Conservation (phyloP, 1,284 basidiomycete species). For the Xerocomus nothofagi region DNA sequence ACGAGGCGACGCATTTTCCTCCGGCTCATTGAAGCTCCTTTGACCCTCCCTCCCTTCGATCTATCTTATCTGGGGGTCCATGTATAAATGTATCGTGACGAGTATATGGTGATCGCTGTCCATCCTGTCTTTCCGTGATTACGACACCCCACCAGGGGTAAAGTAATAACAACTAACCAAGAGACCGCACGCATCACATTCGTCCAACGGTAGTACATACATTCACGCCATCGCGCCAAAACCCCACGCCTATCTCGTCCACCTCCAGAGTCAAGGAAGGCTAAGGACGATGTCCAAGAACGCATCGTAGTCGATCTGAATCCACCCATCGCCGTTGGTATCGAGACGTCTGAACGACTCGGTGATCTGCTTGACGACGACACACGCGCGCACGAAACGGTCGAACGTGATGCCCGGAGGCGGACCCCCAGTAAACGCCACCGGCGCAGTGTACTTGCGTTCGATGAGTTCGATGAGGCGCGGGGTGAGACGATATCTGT, state of each 20-base stretch:
- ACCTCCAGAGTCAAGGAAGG: constrained; percentile 60
- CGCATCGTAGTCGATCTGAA: constrained; percentile 74
- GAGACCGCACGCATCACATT: not conserved
- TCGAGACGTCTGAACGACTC: constrained; percentile 66
- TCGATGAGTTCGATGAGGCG: constrained; percentile 59
- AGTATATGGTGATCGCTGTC: not conserved
- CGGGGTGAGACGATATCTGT: constrained; percentile 64
- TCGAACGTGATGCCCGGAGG: constrained; percentile 72
- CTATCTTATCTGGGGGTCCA: constrained; percentile 2
- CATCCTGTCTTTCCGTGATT: not conserved
- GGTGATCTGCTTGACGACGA: constrained; percentile 74
- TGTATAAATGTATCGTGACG: constrained; percentile 2
- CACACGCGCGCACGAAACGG: constrained; percentile 80
- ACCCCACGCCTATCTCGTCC: too few relatives aligned
- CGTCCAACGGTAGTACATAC: not conserved
- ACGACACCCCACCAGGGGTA: too few relatives aligned
- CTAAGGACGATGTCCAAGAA: constrained; percentile 74
- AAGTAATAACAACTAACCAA: not conserved
- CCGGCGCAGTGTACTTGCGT: constrained; percentile 57
- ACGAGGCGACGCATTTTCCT: constrained; percentile 34
- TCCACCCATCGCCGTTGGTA: constrained; percentile 68
- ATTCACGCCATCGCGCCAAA: too few relatives aligned
- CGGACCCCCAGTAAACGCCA: constrained; percentile 36
- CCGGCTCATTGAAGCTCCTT: constrained; percentile 20
- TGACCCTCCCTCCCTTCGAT: constrained; percentile 6